A percentile compares a stretch with the other conserved stretches of the same genome.
phyloP scores from a whole-genome alignment of 192 early-diverging fungal species.

The Coemansia sp. region DNA sequence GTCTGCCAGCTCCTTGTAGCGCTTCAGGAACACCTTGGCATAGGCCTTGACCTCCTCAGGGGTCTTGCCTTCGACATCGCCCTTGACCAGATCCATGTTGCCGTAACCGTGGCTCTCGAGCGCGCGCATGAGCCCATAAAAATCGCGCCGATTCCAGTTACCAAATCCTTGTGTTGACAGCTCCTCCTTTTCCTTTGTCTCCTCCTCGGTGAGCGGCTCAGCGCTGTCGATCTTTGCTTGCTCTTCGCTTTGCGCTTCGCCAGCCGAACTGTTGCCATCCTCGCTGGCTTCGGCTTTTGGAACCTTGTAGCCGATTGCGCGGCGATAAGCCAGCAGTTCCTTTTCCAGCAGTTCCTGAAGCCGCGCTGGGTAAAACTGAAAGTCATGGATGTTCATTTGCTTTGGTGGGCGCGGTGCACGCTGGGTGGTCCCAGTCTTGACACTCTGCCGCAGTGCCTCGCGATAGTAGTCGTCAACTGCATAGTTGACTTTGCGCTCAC shows the following conservation, averaged over 20 bases:
- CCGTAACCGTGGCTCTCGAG: constrained; percentile 81
- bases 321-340: constrained; percentile 73
- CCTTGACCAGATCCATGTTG: constrained; percentile 71
- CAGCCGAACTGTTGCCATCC: constrained; percentile 23
- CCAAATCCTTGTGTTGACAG: constrained; percentile 73
- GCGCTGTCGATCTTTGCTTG: constrained; percentile 85
- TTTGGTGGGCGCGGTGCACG: constrained; percentile 66
- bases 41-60: constrained; percentile 82
- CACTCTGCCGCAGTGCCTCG: constrained; percentile 70
- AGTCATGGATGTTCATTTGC: constrained; percentile 75
- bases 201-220: constrained; percentile 88
- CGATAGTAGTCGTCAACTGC: constrained; percentile 91
- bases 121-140: constrained; percentile 81
- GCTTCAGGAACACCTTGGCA: constrained; percentile 83
- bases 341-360: constrained; percentile 78
- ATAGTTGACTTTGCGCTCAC: constrained; percentile 91
- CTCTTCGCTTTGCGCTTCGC: constrained; percentile 64
- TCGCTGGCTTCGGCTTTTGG: constrained; percentile 55
- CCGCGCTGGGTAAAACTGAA: constrained; percentile 88
- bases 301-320: constrained; percentile 71
- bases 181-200: constrained; percentile 73
- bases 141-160: constrained; percentile 90
- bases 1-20: constrained; percentile 87
- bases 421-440: constrained; percentile 64
- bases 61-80: constrained; percentile 92